Percentiles rank a stretch among this genome's conserved stretches.
phyloP scores from a whole-genome alignment of 345 rosid genomes.

The Brassica napus region DNA sequence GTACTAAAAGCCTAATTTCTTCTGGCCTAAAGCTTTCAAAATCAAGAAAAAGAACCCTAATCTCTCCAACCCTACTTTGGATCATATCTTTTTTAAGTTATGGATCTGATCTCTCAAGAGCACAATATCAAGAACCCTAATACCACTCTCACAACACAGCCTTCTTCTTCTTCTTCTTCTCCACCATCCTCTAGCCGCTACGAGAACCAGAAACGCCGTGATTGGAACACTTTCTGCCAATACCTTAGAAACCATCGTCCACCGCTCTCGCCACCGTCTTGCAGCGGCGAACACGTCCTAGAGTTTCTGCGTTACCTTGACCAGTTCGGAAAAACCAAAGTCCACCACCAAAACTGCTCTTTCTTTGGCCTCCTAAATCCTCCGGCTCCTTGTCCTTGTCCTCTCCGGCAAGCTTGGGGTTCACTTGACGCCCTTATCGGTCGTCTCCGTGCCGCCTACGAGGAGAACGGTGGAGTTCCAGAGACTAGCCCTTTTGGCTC shows the following conservation, averaged over 20 bases:
- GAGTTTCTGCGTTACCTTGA: conserved; percentile 43
- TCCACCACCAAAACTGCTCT: conserved; percentile 34
- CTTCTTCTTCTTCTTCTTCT: conserved; percentile 6
- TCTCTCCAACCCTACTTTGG: conserved; percentile 23
- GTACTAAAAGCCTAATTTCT: not conserved
- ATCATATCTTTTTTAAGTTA: conserved; percentile 11
- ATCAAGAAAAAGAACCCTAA: conserved; percentile 3
- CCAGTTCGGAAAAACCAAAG: conserved; percentile 46
- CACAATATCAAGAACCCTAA: conserved; percentile 33
- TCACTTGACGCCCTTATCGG: conserved; percentile 43
- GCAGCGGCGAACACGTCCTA: conserved; percentile 42
- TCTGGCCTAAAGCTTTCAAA: not conserved
- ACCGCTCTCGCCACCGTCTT: conserved; percentile 37
- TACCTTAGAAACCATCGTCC: conserved; percentile 46
- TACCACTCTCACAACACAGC: conserved; percentile 20
- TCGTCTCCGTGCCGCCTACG: conserved; percentile 42
- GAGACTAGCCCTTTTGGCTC: conserved; percentile 43
- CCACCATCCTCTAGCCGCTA: conserved; percentile 46
- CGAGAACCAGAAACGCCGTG: conserved; percentile 46
- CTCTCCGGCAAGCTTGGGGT: conserved; percentile 45
- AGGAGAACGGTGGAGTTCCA: conserved; percentile 43
- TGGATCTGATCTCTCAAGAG: conserved; percentile 50
- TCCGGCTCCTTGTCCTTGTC: conserved; percentile 42
- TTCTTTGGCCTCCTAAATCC: conserved; percentile 42
- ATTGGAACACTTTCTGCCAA: conserved; percentile 44